Conservation (phyloP, 345 rosid genomes). For the Linum tenue region DNA sequence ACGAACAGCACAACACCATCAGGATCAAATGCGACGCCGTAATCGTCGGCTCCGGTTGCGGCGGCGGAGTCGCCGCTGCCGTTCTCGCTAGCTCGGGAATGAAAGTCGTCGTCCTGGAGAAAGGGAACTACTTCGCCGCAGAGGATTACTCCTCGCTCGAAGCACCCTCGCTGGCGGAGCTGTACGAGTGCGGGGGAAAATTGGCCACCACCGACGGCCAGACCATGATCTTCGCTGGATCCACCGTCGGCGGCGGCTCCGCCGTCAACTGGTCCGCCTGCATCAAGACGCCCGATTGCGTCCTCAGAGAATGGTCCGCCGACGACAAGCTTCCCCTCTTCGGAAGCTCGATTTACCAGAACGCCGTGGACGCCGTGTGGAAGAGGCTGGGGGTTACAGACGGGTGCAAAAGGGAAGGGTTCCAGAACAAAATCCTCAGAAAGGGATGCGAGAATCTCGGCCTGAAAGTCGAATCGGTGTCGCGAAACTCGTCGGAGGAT, state of each 20-base stretch:
- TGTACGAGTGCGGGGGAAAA: constrained; percentile 38
- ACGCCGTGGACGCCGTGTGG: constrained; percentile 45
- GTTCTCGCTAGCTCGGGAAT: constrained; percentile 53
- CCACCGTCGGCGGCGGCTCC: constrained; percentile 64
- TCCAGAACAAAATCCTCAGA: constrained; percentile 52
- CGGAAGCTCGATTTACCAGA: constrained; percentile 30
- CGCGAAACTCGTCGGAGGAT: constrained; percentile 37
- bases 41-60: constrained; percentile 56
- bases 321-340: constrained; percentile 34
- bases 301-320: constrained; percentile 48
- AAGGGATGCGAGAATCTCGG: constrained; percentile 66
- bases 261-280: constrained; percentile 61
- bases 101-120: constrained; percentile 52
- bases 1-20: constrained; percentile 22
- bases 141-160: constrained; percentile 48
- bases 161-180: constrained; percentile 53
- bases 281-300: constrained; percentile 36
- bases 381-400: constrained; percentile 48
- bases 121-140: constrained; percentile 53
- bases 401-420: constrained; percentile 37
- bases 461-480: constrained; percentile 34
- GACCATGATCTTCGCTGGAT: constrained; percentile 42
- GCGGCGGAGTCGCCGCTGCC: constrained; percentile 73
- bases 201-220: constrained; percentile 36
- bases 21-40: constrained; percentile 55